Evolutionary conservation across 192 early-diverging fungal genomes (phyloP).

Genomic region (Pilobolus umbonatus): DNA sequence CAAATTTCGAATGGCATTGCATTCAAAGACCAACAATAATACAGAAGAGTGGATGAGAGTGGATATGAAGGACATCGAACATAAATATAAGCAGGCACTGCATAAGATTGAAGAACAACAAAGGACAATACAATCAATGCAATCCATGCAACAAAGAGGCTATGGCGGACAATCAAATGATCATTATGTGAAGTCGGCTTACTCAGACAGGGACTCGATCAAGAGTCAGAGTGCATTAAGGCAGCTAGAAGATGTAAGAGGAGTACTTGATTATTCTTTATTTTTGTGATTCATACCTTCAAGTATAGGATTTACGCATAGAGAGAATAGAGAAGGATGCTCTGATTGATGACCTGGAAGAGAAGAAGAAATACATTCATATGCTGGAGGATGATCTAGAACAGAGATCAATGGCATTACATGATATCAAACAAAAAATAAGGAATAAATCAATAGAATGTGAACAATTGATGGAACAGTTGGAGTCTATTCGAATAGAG

Average conservation of each 20-base stretch:
- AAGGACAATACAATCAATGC: not conserved
- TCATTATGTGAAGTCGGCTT: no score
- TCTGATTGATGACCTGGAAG: constrained; percentile 36
- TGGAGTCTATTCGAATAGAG: constrained; percentile 1
- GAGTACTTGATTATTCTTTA: not conserved
- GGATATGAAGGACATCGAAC: constrained; percentile 14
- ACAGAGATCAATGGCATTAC: constrained; percentile 16
- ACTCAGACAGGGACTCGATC: no score
- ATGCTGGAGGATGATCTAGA: constrained; percentile 30
- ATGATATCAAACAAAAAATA: constrained; percentile 19
- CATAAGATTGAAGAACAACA: not conserved
- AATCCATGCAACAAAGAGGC: not conserved
- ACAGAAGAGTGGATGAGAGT: not conserved
- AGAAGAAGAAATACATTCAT: constrained; percentile 38
- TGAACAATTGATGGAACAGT: constrained; percentile 12
- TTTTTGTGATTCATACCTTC: no score
- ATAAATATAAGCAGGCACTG: not conserved
- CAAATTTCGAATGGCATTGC: not conserved
- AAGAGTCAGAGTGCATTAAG: no score
- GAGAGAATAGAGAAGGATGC: constrained; percentile 34
- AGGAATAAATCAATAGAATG: constrained; percentile 24
- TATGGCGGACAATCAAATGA: not conserved
- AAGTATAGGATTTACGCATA: constrained; percentile 7
- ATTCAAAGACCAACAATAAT: constrained; percentile 3
- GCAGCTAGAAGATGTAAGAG: no score